Evolutionary conservation across 768 basidiomycete genomes (phyloP).

Genomic region (Leccinum barrowsii): DNA sequence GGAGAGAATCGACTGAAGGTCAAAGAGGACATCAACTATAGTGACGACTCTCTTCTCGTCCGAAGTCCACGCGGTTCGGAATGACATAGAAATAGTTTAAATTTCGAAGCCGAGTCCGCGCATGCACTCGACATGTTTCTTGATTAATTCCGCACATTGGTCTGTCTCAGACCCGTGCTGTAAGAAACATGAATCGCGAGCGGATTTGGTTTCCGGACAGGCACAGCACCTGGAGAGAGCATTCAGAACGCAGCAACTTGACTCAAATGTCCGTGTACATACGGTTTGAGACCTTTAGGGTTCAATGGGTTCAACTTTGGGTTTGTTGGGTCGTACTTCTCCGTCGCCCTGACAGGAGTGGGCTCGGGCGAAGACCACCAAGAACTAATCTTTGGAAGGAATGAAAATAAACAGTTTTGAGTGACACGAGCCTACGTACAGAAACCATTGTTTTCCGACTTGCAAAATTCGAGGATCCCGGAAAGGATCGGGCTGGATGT

Average conservation of each 20-base stretch:
- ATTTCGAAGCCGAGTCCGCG: slow-evolving; percentile 83
- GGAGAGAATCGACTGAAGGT: background rate
- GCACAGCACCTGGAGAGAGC: slow-evolving; percentile 76
- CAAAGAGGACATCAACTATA: background rate
- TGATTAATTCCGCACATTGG: slow-evolving; percentile 78
- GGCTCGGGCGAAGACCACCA: slow-evolving; percentile 49
- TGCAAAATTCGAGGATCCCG: too few species aligned
- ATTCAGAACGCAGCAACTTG: background rate
- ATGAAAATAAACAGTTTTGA: background rate
- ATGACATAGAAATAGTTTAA: slow-evolving; percentile 25
- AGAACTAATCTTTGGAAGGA: slow-evolving; percentile 41
- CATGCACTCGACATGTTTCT: slow-evolving; percentile 90
- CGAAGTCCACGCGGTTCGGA: background rate
- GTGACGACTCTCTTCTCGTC: background rate
- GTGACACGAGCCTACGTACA: slow-evolving; percentile 22
- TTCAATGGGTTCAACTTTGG: slow-evolving; percentile 86
- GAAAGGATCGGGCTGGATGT: background rate
- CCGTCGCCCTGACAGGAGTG: slow-evolving; percentile 28
- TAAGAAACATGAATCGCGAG: slow-evolving; percentile 94
- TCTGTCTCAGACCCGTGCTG: slow-evolving; percentile 61
- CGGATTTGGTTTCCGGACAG: slow-evolving; percentile 88
- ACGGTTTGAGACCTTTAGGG: slow-evolving; percentile 95
- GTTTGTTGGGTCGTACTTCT: slow-evolving; percentile 66
- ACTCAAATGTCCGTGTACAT: slow-evolving; percentile 28
- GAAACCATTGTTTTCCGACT: slow-evolving; percentile 37